phyloP scores from a whole-genome alignment of 2,329 filamentous ascomycete genomes.

The Fusarium subtropicale region DNA sequence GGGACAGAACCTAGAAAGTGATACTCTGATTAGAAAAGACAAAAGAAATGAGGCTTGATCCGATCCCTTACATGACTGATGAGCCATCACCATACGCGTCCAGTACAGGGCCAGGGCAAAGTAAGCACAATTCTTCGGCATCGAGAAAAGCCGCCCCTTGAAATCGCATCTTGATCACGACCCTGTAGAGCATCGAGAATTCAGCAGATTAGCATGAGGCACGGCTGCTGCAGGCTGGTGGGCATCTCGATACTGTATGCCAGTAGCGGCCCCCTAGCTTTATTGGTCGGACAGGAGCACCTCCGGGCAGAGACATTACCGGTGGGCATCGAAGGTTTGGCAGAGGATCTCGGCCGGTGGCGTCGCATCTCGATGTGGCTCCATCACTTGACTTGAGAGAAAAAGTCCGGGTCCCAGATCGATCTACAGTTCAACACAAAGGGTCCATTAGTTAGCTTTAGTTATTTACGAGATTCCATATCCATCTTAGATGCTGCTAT shows the following conservation, averaged over 20 bases:
- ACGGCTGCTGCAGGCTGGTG: not conserved
- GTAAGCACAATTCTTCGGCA: not conserved
- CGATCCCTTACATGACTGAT: conserved; percentile 29
- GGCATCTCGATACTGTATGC: conserved; percentile 20
- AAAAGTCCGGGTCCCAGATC: conserved; percentile 28
- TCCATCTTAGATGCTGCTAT: not conserved
- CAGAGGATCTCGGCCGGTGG: conserved; percentile 40
- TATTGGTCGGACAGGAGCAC: conserved; percentile 8
- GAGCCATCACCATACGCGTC: conserved; percentile 2
- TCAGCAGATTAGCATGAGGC: conserved; percentile 5
- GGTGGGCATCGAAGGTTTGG: conserved; percentile 38
- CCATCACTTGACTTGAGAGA: conserved; percentile 29
- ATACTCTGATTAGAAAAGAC: not conserved
- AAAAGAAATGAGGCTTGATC: not conserved
- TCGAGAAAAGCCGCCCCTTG: not conserved
- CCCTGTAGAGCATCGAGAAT: not conserved
- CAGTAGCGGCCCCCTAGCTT: not conserved
- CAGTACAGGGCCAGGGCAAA: not conserved
- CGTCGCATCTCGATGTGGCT: conserved; percentile 42
- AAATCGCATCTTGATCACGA: conserved; percentile 2
- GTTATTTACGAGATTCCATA: not conserved
- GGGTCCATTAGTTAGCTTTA: conserved; percentile 1
- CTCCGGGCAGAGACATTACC: conserved; percentile 18
- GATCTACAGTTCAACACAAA: conserved; percentile 22
- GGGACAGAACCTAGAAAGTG: not conserved